These are phyloP conservation scores for Globisporangium spiculum DNA, from an alignment of 352 stramenopile genomes.

Conservation along the genomic window DNA sequence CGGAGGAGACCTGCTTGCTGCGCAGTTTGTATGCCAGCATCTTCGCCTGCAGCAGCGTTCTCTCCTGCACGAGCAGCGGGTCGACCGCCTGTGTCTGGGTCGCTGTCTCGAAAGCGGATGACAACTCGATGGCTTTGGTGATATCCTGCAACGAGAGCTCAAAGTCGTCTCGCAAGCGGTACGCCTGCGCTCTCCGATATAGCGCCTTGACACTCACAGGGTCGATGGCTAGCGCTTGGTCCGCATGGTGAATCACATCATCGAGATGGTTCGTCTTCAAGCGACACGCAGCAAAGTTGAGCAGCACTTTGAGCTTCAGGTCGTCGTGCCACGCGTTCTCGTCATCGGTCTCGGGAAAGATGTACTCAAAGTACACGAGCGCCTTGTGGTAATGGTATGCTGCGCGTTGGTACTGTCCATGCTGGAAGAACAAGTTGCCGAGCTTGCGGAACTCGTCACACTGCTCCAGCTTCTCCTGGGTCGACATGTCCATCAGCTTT, in stretches of 20 bases:
- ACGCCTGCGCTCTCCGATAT: slow-evolving; percentile 64
- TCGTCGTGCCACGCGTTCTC: slow-evolving; percentile 48
- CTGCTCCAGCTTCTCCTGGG: slow-evolving; percentile 45
- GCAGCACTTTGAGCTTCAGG: slow-evolving; percentile 56
- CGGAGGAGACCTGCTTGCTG: slow-evolving; percentile 59
- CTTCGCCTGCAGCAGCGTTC: slow-evolving; percentile 56
- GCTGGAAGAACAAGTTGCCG: slow-evolving; percentile 72
- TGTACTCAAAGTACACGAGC: slow-evolving; percentile 86
- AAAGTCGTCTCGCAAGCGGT: slow-evolving; percentile 70
- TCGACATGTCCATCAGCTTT: slow-evolving; percentile 87
- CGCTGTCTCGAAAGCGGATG: background rate
- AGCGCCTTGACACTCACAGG: slow-evolving; percentile 55
- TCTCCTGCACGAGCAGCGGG: slow-evolving; percentile 50
- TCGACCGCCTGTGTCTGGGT: slow-evolving; percentile 21
- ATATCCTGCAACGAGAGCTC: slow-evolving; percentile 53
- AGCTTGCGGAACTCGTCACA: slow-evolving; percentile 71
- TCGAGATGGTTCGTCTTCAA: slow-evolving; percentile 75
- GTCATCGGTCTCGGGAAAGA: slow-evolving; percentile 66
- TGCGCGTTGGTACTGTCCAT: slow-evolving; percentile 79
- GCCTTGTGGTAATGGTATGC: slow-evolving; percentile 82
- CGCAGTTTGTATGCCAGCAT: slow-evolving; percentile 69
- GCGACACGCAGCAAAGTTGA: slow-evolving; percentile 75
- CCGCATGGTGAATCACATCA: slow-evolving; percentile 61
- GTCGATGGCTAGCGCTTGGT: slow-evolving; percentile 61
- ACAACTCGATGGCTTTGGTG: slow-evolving; percentile 26